Evolutionary conservation across 1,139 yeast genomes (phyloP), one percentile per base, ranked within the genome.

Genomic region (Kodamaea ohmeri): DNA sequence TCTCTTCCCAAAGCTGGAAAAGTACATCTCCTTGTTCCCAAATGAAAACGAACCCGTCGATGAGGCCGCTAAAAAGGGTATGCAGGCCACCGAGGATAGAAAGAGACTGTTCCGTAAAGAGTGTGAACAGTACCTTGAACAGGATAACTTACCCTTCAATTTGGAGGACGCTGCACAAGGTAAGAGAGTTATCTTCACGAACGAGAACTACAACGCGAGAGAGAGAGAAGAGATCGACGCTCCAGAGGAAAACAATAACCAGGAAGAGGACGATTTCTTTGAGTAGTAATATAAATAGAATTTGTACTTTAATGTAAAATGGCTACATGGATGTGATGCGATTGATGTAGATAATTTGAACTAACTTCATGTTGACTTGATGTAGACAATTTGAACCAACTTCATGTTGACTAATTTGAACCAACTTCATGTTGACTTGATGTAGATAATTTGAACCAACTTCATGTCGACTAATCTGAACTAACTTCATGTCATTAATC

Each of bases 1-100:
- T 13, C 71, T 83, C 52, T 92, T 80, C 64, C 97, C 98, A 24
- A 78, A 77, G 53, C 74, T 80, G 36, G 80, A 79, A 50, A 90
- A 88, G 61, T 92, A 92, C 57, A 78, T 88, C 25, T 79, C 97
- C 0, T 63, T 92, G 43, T 92, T 79, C 56, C 87, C 86, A 6
- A 63, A 63, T 38, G 50, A 48, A 12, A 51, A 58, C 7, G 61
- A 60, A 15, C 58, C 55, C 6, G 55, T 49, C 14, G 62, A 60
- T 16, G 65, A 62, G 8, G 58, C 54, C 26, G 74, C 71, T 15
- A 70, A 66, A 45, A 64, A 62, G 42, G 82, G 80, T 4, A 42
- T 63, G 38, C 66, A 61, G 35, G 53, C 56, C 40, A 77, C 88
- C 0, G 78, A 77, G 35, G 67, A 67, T 33, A 67, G 65, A 41